A percentile compares a stretch with the other conserved stretches of the same genome.
Conservation (phyloP, 176 grass and related monocot genomes). For the Luzula sylvatica region DNA sequence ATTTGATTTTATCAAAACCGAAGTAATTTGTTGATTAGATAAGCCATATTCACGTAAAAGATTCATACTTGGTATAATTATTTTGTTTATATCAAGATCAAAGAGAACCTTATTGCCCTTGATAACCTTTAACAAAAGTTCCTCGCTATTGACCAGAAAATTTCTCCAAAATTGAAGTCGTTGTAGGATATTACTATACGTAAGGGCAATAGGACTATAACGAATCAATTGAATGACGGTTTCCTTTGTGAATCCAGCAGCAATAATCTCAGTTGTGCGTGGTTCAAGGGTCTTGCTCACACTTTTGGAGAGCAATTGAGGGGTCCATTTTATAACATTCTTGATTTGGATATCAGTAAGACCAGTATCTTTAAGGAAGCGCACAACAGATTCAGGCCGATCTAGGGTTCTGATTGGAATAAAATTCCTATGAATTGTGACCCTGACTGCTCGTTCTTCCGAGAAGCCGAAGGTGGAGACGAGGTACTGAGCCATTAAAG, state of each 20-base stretch:
- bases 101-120: neutral
- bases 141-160: neutral
- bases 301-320: neutral
- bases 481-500: slow-evolving; percentile 33
- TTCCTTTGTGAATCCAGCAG: slow-evolving; percentile 3
- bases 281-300: neutral
- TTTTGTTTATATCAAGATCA: neutral
- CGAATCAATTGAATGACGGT: slow-evolving; percentile 13
- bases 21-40: neutral
- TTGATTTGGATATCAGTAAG: slow-evolving; percentile 22
- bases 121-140: slow-evolving; percentile 10
- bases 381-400: slow-evolving; percentile 11
- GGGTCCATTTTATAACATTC: neutral
- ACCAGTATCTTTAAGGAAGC: slow-evolving; percentile 16
- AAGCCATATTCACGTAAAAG: neutral
- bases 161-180: slow-evolving; percentile 16
- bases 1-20: neutral
- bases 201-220: neutral
- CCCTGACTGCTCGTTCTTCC: slow-evolving; percentile 1
- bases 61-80: neutral
- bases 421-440: neutral
- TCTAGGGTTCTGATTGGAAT: slow-evolving; percentile 12
- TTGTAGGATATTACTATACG: neutral
- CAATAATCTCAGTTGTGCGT: slow-evolving; percentile 6
- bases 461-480: slow-evolving; percentile 26